Evolutionary conservation across 306 rosid genomes (phyloP), one percentile per base, ranked within the genome.

Genomic region (Cercis canadensis): DNA sequence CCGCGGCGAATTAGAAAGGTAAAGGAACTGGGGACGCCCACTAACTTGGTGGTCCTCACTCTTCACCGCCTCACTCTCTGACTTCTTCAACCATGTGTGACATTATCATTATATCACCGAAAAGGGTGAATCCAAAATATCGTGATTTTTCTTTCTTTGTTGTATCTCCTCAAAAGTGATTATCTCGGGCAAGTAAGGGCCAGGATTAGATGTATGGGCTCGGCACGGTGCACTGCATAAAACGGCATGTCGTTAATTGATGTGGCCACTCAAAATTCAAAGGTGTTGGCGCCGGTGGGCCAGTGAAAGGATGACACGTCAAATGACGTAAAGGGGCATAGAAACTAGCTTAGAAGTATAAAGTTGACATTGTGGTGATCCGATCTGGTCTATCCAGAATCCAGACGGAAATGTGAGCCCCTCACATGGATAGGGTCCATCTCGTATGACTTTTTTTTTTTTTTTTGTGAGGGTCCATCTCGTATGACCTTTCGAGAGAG

Each of bases 21-120:
- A n/a, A n/a, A n/a, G n/a, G n/a, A 21, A 15, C 13, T n/a, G 6
- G 73, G 12, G 58, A 59, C 79, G 85, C 85, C 85, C 82, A 81
- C 82, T 67, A n/a, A 4, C 32, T 39, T 3, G 2, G 66, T 58
- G 29, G 70, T 60, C 76, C 67, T 8, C 10, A 6, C 36, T 0
- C 54, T 39, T 54, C 57, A 32, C 65, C 24, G 34, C 3, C 12
- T 6, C 11, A 37, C 0, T 11, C 0, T 11, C 33, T 54, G 45
- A 14, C 40, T 53, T 36, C 64, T 8, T 12, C n/a, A 3, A 3
- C 69, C 70, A 67, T 77, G 73, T 81, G 68, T 67, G 69, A 0
- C 47, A 64, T 13, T 53, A 8, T 37, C 7, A 15, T 63, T 50
- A 0, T 0, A 37, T 9, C 7, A 18, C 12, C 7, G 17, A 8